A percentile compares a stretch with the other conserved stretches of the same genome.
Conservation (phyloP, 2,329 filamentous ascomycete species). For the Exophiala mesophila region DNA sequence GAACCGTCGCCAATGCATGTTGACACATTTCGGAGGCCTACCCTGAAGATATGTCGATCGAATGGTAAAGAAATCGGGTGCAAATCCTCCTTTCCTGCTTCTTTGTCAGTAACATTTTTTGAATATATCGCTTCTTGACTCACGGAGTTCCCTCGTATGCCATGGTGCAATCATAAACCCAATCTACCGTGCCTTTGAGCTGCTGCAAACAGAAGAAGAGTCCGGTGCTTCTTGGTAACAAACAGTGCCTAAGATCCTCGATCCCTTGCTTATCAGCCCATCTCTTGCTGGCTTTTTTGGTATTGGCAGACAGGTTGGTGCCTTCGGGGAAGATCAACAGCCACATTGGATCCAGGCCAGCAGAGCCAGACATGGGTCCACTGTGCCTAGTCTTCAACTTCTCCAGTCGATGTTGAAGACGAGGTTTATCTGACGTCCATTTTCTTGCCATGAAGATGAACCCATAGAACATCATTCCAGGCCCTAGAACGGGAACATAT, state of each 20-base stretch:
- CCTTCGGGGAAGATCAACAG: conserved; percentile 62
- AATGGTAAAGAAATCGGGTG: conserved; percentile 86
- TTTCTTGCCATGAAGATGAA: conserved; percentile 63
- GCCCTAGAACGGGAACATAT: conserved; percentile 57
- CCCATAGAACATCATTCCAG: conserved; percentile 61
- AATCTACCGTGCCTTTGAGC: conserved; percentile 55
- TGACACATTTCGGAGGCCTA: conserved; percentile 86
- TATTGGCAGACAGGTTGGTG: conserved; percentile 56
- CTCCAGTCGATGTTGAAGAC: conserved; percentile 52
- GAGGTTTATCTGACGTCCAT: conserved; percentile 58
- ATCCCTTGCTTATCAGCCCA: conserved; percentile 56
- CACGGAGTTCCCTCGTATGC: conserved; percentile 92
- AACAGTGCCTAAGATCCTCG: conserved; percentile 53
- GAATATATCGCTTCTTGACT: conserved; percentile 39
- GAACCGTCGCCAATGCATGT: conserved; percentile 93
- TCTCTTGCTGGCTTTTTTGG: conserved; percentile 50
- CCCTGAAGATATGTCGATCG: conserved; percentile 84
- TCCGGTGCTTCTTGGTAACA: conserved; percentile 59
- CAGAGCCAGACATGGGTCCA: conserved; percentile 44
- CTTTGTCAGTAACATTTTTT: conserved; percentile 18
- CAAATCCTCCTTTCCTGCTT: conserved; percentile 67
- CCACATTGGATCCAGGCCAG: conserved; percentile 60
- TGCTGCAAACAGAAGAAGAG: conserved; percentile 59
- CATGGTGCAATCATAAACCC: conserved; percentile 75
- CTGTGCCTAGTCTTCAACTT: conserved; percentile 49